phyloP scores from a whole-genome alignment of 805 yeast species.

The Barnettozyma vustinii region DNA sequence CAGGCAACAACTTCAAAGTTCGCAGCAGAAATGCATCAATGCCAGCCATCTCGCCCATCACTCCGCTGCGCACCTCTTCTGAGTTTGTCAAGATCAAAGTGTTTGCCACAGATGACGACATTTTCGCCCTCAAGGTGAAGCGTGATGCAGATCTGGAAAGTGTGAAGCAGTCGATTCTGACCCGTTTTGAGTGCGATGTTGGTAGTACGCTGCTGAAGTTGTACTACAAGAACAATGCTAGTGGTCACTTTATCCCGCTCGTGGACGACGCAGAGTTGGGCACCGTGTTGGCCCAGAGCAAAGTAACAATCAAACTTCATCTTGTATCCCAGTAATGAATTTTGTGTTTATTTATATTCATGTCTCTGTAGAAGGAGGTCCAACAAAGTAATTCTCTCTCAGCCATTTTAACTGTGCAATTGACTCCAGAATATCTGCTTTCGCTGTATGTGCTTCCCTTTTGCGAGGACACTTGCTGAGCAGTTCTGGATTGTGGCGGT shows the following conservation, averaged over 20 bases:
- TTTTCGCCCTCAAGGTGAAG: conserved; percentile 22
- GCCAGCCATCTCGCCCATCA: neutral
- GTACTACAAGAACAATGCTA: conserved; percentile 15
- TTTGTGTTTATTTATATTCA: neutral
- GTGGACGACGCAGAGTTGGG: conserved; percentile 17
- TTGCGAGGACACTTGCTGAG: conserved; percentile 58
- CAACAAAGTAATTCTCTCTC: conserved; percentile 53
- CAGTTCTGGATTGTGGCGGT: conserved; percentile 67
- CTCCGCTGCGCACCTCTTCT: neutral
- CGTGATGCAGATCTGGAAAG: conserved; percentile 3
- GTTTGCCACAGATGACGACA: conserved; percentile 18
- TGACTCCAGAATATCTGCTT: conserved; percentile 82
- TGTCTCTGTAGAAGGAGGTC: conserved; percentile 5
- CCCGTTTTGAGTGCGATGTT: conserved; percentile 21
- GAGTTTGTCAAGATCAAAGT: conserved; percentile 20
- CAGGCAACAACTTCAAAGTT: neutral
- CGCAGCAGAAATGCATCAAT: conserved; percentile 7
- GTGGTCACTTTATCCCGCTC: conserved; percentile 18
- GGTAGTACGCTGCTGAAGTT: conserved; percentile 11
- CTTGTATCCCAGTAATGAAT: conserved; percentile 3
- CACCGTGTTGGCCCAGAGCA: conserved; percentile 13
- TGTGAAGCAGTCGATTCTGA: conserved; percentile 18
- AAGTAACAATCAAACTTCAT: conserved; percentile 13
- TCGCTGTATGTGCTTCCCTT: conserved; percentile 76
- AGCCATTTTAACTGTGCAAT: conserved; percentile 80